phyloP scores from a whole-genome alignment of 2,329 filamentous ascomycete species.

The Aspergillus udagawae region DNA sequence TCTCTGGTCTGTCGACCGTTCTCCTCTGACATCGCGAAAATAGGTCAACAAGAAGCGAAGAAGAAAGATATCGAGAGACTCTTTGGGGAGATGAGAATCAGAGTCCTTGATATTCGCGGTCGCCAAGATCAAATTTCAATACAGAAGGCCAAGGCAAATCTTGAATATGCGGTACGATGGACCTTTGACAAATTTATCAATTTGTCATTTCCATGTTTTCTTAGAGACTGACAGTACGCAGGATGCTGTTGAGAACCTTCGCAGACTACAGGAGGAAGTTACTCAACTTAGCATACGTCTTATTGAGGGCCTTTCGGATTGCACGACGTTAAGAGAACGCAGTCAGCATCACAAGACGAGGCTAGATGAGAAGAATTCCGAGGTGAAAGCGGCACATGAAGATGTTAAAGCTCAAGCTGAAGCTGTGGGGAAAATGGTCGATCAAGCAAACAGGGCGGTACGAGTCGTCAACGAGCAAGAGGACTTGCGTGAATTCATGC shows the following conservation, averaged over 20 bases:
- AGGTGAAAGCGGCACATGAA: constrained; percentile 33
- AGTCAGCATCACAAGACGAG: constrained; percentile 56
- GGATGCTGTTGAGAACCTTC: constrained; percentile 60
- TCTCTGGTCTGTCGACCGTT: background rate
- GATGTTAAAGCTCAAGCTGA: constrained; percentile 31
- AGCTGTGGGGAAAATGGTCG: constrained; percentile 13
- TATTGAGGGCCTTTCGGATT: constrained; percentile 80
- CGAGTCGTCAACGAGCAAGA: constrained; percentile 13
- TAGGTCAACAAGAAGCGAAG: constrained; percentile 45
- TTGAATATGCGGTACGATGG: constrained; percentile 53
- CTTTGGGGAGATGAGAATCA: constrained; percentile 41
- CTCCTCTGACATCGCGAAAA: constrained; percentile 31
- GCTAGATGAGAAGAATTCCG: constrained; percentile 39
- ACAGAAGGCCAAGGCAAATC: constrained; percentile 52
- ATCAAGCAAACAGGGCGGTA: constrained; percentile 16
- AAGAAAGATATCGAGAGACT: constrained; percentile 39
- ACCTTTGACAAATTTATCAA: background rate
- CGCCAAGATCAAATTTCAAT: constrained; percentile 55
- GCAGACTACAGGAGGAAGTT: constrained; percentile 58
- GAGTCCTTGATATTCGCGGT: constrained; percentile 50
- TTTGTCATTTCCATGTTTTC: constrained; percentile 1
- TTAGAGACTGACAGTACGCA: constrained; percentile 20
- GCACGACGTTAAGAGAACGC: constrained; percentile 62
- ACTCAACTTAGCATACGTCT: constrained; percentile 66
- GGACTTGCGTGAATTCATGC: constrained; percentile 36